Evolutionary conservation across 331 rosid species (phyloP).

Genomic region (Acacia concinna): DNA sequence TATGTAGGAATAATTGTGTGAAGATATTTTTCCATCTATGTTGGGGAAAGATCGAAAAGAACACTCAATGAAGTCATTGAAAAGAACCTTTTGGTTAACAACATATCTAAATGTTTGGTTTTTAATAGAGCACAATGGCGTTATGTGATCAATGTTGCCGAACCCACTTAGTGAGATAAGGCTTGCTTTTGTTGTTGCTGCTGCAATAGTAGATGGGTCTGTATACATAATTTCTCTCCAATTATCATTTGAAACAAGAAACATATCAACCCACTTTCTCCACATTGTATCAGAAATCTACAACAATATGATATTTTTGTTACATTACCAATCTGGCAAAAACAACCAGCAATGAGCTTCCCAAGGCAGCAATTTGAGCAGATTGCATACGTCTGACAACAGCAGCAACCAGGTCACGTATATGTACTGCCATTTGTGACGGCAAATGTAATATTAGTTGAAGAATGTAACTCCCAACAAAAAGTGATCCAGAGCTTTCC

Average conservation of each 20-base stretch:
- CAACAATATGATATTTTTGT: constrained; percentile 12
- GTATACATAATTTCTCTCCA: background rate
- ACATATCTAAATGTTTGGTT: no score
- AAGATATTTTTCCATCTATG: background rate
- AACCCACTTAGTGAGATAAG: no score
- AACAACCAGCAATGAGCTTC: constrained; percentile 80
- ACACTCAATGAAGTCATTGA: no score
- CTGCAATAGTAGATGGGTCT: background rate
- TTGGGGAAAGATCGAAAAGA: no score
- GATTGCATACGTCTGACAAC: constrained; percentile 88
- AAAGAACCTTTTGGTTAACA: no score
- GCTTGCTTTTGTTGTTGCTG: no score
- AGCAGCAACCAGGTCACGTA: constrained; percentile 80
- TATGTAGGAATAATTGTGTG: background rate
- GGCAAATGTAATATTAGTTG: constrained; percentile 90
- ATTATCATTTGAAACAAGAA: background rate
- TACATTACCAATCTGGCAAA: constrained; percentile 81
- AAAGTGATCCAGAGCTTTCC: constrained; percentile 96
- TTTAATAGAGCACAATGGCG: no score
- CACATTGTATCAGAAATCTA: constrained; percentile 9
- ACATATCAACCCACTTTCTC: background rate
- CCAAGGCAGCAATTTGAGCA: constrained; percentile 66
- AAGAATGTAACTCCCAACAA: constrained; percentile 88
- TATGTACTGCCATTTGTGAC: constrained; percentile 81
- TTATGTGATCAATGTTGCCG: no score